phyloP scores from a whole-genome alignment of 2,329 filamentous ascomycete species.

The Neoarthrinium moseri region DNA sequence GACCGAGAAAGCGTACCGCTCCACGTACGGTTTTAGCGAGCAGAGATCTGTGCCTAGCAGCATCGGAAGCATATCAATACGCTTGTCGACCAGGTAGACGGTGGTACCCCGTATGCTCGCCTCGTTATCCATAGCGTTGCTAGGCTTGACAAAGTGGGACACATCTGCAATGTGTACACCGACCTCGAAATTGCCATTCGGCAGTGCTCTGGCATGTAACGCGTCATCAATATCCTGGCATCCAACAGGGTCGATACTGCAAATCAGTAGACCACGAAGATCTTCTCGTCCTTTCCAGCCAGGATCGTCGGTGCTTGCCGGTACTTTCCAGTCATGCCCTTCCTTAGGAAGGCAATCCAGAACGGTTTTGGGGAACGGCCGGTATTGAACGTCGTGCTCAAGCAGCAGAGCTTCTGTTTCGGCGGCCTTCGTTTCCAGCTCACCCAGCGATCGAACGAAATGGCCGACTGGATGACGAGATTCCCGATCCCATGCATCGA shows the following conservation, averaged over 20 bases:
- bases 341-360: conserved; percentile 88
- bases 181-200: conserved; percentile 93
- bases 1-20: conserved; percentile 83
- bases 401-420: conserved; percentile 93
- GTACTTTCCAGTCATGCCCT: conserved; percentile 93
- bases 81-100: conserved; percentile 97
- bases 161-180: conserved; percentile 99
- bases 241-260: conserved; percentile 93
- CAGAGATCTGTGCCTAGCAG: conserved; percentile 94
- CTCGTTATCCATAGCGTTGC: conserved; percentile 95
- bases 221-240: conserved; percentile 99
- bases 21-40: conserved; percentile 96
- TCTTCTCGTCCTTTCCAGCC: conserved; percentile 87
- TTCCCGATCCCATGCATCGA: conserved; percentile 93
- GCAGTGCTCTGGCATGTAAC: conserved; percentile 78
- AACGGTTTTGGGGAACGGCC: conserved; percentile 93
- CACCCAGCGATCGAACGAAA: conserved; percentile 88
- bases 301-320: conserved; percentile 72
- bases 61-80: conserved; percentile 98
- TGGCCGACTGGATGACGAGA: conserved; percentile 91
- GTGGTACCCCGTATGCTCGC: conserved; percentile 93
- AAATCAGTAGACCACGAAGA: conserved; percentile 81
- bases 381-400: conserved; percentile 96
- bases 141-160: conserved; percentile 97
- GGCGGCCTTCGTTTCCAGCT: conserved; percentile 94